Percentiles rank a stretch among this genome's conserved stretches.
These are phyloP conservation scores for Clohesyomyces aquaticus DNA, from an alignment of 495 filamentous ascomycete species.

Conservation along the genomic window DNA sequence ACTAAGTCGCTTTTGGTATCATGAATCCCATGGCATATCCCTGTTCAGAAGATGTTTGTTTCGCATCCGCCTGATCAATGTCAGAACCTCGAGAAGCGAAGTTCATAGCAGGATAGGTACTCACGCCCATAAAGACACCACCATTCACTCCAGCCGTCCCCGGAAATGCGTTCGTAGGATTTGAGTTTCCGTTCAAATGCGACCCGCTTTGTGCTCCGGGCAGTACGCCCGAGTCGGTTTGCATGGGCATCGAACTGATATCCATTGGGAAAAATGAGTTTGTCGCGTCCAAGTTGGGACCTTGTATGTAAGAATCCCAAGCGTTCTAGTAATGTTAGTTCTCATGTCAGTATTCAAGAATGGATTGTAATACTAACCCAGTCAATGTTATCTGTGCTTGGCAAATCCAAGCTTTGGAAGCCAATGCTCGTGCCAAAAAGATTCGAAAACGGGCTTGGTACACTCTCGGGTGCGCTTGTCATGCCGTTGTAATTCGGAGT, in stretches of 20 bases:
- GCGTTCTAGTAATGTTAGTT: constrained; percentile 38
- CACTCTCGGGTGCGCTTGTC: constrained; percentile 28
- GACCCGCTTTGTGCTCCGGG: constrained; percentile 5
- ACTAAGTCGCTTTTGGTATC: constrained; percentile 32
- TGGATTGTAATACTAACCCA: constrained; percentile 64
- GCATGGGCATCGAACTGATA: constrained; percentile 22
- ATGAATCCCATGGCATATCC: constrained; percentile 32
- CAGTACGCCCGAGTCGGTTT: constrained; percentile 26
- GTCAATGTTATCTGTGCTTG: constrained; percentile 63
- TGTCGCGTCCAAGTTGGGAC: constrained; percentile 42
- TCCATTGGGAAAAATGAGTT: constrained; percentile 46
- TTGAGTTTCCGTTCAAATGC: constrained; percentile 5
- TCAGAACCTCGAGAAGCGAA: constrained; percentile 7
- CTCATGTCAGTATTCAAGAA: background rate
- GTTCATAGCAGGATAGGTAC: constrained; percentile 4
- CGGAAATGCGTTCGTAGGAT: constrained; percentile 29
- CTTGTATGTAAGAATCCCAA: constrained; percentile 51
- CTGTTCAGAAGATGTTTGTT: constrained; percentile 22
- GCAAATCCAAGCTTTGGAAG: constrained; percentile 60
- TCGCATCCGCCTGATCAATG: constrained; percentile 19
- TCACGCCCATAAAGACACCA: constrained; percentile 40
- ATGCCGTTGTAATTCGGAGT: constrained; percentile 37
- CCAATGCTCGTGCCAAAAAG: constrained; percentile 55
- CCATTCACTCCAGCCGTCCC: constrained; percentile 30
- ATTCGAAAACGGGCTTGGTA: constrained; percentile 51